Evolutionary conservation across 306 rosid species (phyloP).

Genomic region (Urtica urens): DNA sequence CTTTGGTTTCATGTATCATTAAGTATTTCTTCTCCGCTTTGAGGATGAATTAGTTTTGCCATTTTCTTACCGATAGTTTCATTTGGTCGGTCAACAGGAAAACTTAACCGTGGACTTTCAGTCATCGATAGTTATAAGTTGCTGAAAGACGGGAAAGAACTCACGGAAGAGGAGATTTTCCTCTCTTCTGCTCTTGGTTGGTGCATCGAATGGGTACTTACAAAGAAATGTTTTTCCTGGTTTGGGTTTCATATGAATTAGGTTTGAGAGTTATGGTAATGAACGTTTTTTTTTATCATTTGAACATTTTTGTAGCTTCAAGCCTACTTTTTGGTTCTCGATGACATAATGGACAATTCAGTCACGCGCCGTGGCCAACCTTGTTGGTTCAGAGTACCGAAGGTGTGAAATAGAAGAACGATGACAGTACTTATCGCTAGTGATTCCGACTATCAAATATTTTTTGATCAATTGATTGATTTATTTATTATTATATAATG

Average conservation of each 20-base stretch:
- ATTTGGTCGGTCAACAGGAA: slow-evolving; percentile 20
- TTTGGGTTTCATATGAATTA: neutral
- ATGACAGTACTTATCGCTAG: too few species aligned
- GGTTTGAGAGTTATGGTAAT: neutral
- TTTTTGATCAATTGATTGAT: too few species aligned
- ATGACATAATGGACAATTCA: slow-evolving; percentile 42
- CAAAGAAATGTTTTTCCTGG: neutral
- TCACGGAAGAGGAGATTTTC: slow-evolving; percentile 31
- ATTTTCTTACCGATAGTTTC: neutral
- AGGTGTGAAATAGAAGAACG: slow-evolving; percentile 22
- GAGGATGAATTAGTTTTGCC: too few species aligned
- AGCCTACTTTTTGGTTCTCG: slow-evolving; percentile 41
- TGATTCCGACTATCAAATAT: too few species aligned
- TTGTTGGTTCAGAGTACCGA: slow-evolving; percentile 45
- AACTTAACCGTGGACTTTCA: slow-evolving; percentile 38
- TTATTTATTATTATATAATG: too few species aligned
- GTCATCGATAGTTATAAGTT: slow-evolving; percentile 34
- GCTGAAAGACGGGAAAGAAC: slow-evolving; percentile 24
- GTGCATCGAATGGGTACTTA: slow-evolving; percentile 47
- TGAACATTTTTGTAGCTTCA: slow-evolving; percentile 25
- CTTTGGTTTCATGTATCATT: neutral
- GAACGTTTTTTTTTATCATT: neutral
- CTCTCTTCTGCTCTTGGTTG: slow-evolving; percentile 38
- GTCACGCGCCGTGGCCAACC: slow-evolving; percentile 43
- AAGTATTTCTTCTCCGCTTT: neutral